Percentiles rank a stretch among this genome's conserved stretches.
phyloP scores from a whole-genome alignment of 1,139 yeast genomes.

The Yamadazyma jaroonii region DNA sequence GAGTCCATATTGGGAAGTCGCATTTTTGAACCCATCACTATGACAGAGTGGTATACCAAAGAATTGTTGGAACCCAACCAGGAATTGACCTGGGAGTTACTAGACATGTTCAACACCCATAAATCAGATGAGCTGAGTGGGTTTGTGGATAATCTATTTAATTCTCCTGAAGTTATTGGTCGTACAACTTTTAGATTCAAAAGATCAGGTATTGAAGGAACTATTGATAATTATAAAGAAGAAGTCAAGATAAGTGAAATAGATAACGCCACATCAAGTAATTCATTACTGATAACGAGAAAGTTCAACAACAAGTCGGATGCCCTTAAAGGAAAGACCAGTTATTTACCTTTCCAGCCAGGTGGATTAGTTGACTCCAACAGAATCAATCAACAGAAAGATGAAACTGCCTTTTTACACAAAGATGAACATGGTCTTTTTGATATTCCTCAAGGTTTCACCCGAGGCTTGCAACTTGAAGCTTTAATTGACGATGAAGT shows the following conservation, averaged over 20 bases:
- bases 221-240: slow-evolving; percentile 62
- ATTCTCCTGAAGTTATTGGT: slow-evolving; percentile 50
- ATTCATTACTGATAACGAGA: slow-evolving; percentile 71
- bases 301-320: slow-evolving; percentile 62
- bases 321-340: slow-evolving; percentile 66
- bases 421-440: slow-evolving; percentile 72
- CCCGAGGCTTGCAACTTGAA: slow-evolving; percentile 57
- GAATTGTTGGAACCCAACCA: slow-evolving; percentile 48
- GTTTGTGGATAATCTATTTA: slow-evolving; percentile 42
- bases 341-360: slow-evolving; percentile 86
- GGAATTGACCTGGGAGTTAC: slow-evolving; percentile 55
- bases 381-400: slow-evolving; percentile 19
- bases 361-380: slow-evolving; percentile 66
- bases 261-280: slow-evolving; percentile 55
- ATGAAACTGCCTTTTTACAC: slow-evolving; percentile 48
- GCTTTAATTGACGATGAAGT: slow-evolving; percentile 12
- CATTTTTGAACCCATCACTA: too few relatives aligned
- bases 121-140: slow-evolving; percentile 31
- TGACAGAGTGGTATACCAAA: slow-evolving; percentile 11
- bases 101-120: slow-evolving; percentile 50
- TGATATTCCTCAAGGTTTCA: slow-evolving; percentile 79
- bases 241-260: slow-evolving; percentile 51
- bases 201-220: slow-evolving; percentile 75
- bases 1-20: too few relatives aligned
- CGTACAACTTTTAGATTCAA: slow-evolving; percentile 60